These are phyloP conservation scores for Xanthoconium purpureum DNA, from an alignment of 768 basidiomycete species.

Conservation along the genomic window DNA sequence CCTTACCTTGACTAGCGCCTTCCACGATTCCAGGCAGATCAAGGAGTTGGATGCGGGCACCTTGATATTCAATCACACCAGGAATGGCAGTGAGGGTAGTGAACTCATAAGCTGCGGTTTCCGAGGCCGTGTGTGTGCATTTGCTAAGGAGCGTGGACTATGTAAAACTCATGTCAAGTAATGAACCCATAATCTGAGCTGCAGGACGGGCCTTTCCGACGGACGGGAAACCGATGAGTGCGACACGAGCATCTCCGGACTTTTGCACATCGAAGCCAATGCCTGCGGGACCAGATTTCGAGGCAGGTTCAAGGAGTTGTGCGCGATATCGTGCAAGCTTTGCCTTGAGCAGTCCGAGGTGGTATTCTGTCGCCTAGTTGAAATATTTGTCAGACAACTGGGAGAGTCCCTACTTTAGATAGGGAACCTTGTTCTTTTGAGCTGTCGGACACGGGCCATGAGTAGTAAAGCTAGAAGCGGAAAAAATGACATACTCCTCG, in stretches of 20 bases:
- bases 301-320: slow-evolving; percentile 87
- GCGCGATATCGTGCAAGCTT: slow-evolving; percentile 93
- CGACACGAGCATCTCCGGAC: slow-evolving; percentile 85
- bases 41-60: slow-evolving; percentile 87
- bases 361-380: slow-evolving; percentile 85
- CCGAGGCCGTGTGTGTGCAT: slow-evolving; percentile 86
- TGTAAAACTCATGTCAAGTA: slow-evolving; percentile 4
- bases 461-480: not conserved
- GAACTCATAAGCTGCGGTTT: slow-evolving; percentile 92
- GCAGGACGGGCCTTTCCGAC: slow-evolving; percentile 68
- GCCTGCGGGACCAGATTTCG: slow-evolving; percentile 78
- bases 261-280: slow-evolving; percentile 88
- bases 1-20: slow-evolving; percentile 74
- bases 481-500: slow-evolving; percentile 70
- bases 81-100: slow-evolving; percentile 95
- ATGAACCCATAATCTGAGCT: not conserved
- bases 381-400: slow-evolving; percentile 11
- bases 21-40: slow-evolving; percentile 97
- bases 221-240: slow-evolving; percentile 93
- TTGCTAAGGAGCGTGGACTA: slow-evolving; percentile 91
- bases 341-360: slow-evolving; percentile 89
- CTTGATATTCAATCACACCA: slow-evolving; percentile 94
- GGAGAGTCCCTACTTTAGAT: not conserved
- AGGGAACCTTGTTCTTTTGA: slow-evolving; percentile 89
- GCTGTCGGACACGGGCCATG: slow-evolving; percentile 41